Base-by-base conservation (phyloP, 2,329 filamentous ascomycete species). In the Leptographium wingfieldii region DNA sequence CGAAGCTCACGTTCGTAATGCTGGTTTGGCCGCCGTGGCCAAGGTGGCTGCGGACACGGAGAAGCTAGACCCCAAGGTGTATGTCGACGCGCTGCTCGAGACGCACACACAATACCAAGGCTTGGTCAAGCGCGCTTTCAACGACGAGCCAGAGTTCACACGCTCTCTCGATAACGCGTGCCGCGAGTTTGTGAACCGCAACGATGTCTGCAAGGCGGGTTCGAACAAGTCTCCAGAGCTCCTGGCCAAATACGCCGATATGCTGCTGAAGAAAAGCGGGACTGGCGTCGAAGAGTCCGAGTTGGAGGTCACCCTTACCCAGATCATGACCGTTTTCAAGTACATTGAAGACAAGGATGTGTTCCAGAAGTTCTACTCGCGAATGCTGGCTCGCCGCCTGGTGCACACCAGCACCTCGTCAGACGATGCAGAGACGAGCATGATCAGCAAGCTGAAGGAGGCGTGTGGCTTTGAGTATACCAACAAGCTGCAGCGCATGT, bases 271-370 rank as follows among this genome's bases (percentile, higher is more conserved):
- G 73, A 96, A 96, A 79, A 92, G 90, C 66, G 88, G 88, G 35
- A 95, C 92, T 67, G 90, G 91, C 67, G 90, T 91, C 16, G 94
- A 97, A 70, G 94, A 99, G 70, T 87, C 89, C 38, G 92, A 99
- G 69, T 81, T 97, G 67, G 94, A 99, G 74, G 86, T 87, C 65
- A 87, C 90, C 38, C 77, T 97, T 35, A 85, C 84, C 25, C 90
- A 96, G 72, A 94, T 99, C 68, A 99, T 99, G 94, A 96, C 92
- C 1, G 90, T 99, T 59, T 99, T 99, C 83, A 97, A 97, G 77
- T 99, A 99, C 74, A 97, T 99, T 64, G 94, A 99, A 71, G 95
- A 99, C 75, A 99, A 99, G 79, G 94, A 99, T 69, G 95, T 99
- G 5, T 99, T 99, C 81, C 94, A 97, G 73, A 99, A 97, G 73